These are phyloP conservation scores for Monosporascus sp. DNA, from an alignment of 2,329 filamentous ascomycete species.

Conservation along the genomic window DNA sequence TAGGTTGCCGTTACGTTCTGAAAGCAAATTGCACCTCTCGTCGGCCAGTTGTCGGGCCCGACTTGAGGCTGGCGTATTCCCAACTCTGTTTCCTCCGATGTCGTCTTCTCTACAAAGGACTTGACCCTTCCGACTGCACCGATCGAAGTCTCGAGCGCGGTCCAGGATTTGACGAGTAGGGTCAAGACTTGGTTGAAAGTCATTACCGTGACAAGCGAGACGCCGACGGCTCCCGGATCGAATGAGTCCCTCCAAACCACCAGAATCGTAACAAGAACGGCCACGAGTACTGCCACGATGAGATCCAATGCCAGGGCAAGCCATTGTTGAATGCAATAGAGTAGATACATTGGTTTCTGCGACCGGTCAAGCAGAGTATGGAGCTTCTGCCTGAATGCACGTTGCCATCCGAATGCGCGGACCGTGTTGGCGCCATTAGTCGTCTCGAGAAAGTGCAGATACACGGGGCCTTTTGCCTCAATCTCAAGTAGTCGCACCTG, in stretches of 20 bases:
- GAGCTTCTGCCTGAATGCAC: not conserved
- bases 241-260: conserved; percentile 7
- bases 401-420: conserved; percentile 8
- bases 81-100: conserved; percentile 1
- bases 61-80: not conserved
- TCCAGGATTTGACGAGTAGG: conserved; percentile 17
- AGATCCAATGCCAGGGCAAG: conserved; percentile 10
- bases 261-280: conserved; percentile 19
- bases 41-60: conserved; percentile 19
- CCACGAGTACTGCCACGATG: conserved; percentile 7
- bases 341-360: conserved; percentile 6
- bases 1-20: conserved; percentile 23
- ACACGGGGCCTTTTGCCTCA: conserved; percentile 5
- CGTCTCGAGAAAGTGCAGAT: conserved; percentile 8
- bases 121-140: conserved; percentile 16
- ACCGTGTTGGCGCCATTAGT: conserved; percentile 4
- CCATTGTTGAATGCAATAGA: conserved; percentile 11
- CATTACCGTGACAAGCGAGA: conserved; percentile 16
- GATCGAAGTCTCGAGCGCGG: conserved; percentile 19
- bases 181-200: conserved; percentile 13
- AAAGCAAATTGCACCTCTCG: conserved; percentile 18
- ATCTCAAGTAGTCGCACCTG: conserved; percentile 8
- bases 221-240: conserved; percentile 8
- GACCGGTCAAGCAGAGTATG: conserved; percentile 3
- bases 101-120: not conserved